Evolutionary conservation across 495 filamentous ascomycete genomes (phyloP).

Genomic region (Annulohypoxylon stygium): DNA sequence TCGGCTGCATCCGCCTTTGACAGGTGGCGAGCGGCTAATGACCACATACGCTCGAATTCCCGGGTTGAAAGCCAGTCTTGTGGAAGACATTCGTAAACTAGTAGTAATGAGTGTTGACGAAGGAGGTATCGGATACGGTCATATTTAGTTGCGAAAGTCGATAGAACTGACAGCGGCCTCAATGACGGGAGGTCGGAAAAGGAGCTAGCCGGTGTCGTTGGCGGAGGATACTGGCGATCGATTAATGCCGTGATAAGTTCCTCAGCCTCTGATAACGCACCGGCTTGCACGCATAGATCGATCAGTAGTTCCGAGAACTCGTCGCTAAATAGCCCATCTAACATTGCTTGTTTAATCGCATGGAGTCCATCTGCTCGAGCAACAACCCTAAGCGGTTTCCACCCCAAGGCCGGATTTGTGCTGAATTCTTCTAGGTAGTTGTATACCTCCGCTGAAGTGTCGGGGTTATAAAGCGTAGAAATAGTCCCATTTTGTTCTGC

Average conservation of each 20-base stretch:
- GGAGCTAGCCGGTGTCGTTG: constrained; percentile 50
- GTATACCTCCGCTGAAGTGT: constrained; percentile 68
- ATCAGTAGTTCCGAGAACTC: constrained; percentile 57
- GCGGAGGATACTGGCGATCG: constrained; percentile 54
- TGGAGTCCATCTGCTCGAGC: constrained; percentile 76
- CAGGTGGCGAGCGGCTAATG: constrained; percentile 48
- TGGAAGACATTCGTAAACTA: constrained; percentile 54
- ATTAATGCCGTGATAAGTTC: constrained; percentile 54
- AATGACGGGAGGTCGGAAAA: constrained; percentile 38
- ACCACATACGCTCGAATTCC: constrained; percentile 57
- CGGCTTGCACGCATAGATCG: constrained; percentile 55
- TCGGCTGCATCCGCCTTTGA: constrained; percentile 46
- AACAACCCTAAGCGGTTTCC: constrained; percentile 73
- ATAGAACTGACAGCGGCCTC: constrained; percentile 49
- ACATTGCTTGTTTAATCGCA: constrained; percentile 60
- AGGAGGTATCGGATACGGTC: constrained; percentile 48
- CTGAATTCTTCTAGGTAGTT: constrained; percentile 74
- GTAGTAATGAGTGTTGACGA: constrained; percentile 53
- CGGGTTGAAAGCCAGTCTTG: constrained; percentile 60
- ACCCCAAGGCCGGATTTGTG: constrained; percentile 64
- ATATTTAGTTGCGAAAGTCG: constrained; percentile 47
- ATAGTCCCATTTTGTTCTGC: constrained; percentile 64
- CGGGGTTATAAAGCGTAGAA: constrained; percentile 53
- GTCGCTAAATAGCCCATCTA: constrained; percentile 51
- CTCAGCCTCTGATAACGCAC: constrained; percentile 57